Base-by-base conservation (phyloP, 2,329 filamentous ascomycete species). In the Botryotinia narcissicola region DNA sequence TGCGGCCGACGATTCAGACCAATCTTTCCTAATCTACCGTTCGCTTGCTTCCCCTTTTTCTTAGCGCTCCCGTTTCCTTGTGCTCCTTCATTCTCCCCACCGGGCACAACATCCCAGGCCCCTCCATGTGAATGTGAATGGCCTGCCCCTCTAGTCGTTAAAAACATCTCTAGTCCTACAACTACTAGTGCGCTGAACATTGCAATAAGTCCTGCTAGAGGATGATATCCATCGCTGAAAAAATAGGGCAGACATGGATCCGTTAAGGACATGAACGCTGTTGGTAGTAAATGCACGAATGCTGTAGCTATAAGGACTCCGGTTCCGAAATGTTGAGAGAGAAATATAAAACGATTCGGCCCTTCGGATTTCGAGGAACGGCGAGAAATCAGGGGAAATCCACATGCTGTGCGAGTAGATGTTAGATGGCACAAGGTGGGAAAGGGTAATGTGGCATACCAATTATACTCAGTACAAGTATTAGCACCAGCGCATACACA, bases 241-340 rank as follows among this genome's bases (percentile, higher is more conserved):
- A 94, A 92, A 73, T 87, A 85, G 14, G 94, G 93, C 0, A 97
- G 88, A 82, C 89, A 91, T 81, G 87, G 86, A 77, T 90, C 86
- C 16, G 88, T 89, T 46, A 90, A 81, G 22, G 86, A 90, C 32
- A 84, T 83, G 77, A 90, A 91, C 35, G 89, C 89, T 2, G 88
- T 90, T 18, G 89, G 89, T 8, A 91, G 84, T n/a, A 91, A 83
- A 79, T 90, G 88, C 40, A 95, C 92, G 79, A 96, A 96, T 72
- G 93, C 93, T 1, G 93, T 96, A 18, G 93, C 93, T 75, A 96
- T 91, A n/a, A 96, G 85, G 32, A 96, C 93, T 74, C 93, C 93
- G 1, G 93, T 96, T 79, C 93, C 92, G 76, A 93, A 92, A 83
- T 94, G 92, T 75, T 89, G 84, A 3, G 86, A 88, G 67, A 89